Conservation (phyloP, 345 rosid genomes). For the Trapa bicornis region DNA sequence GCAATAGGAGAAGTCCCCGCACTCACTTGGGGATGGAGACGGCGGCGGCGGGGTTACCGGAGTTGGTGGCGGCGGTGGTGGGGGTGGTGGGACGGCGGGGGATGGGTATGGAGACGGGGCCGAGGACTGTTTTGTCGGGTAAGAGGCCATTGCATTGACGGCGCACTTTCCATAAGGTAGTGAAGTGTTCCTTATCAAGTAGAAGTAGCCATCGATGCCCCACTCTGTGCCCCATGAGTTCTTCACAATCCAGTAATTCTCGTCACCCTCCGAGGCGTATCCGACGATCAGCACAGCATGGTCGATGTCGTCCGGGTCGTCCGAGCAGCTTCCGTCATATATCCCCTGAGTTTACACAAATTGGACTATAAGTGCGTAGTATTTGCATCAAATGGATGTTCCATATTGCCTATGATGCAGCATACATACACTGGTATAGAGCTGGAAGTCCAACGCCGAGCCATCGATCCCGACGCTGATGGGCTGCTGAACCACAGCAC, state of each 20-base stretch:
- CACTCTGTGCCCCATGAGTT: slow-evolving; percentile 77
- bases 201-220: slow-evolving; percentile 54
- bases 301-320: slow-evolving; percentile 49
- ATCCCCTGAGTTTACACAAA: slow-evolving; percentile 32
- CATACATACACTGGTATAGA: slow-evolving; percentile 45
- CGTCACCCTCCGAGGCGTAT: slow-evolving; percentile 46
- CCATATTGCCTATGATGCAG: no score
- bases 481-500: slow-evolving; percentile 61
- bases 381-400: no score
- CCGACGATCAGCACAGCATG: slow-evolving; percentile 72
- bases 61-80: slow-evolving; percentile 22
- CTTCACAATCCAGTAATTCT: slow-evolving; percentile 76
- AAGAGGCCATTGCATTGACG: slow-evolving; percentile 59
- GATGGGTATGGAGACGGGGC: slow-evolving; percentile 46
- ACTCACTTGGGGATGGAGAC: slow-evolving; percentile 46
- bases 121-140: slow-evolving; percentile 45
- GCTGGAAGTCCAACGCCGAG: slow-evolving; percentile 63
- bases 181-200: slow-evolving; percentile 27
- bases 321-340: slow-evolving; percentile 46
- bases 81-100: slow-evolving; percentile 22
- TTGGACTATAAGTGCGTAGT: no score
- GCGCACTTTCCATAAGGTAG: slow-evolving; percentile 43
- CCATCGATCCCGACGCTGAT: slow-evolving; percentile 66
- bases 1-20: slow-evolving; percentile 54
- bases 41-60: slow-evolving; percentile 7